A percentile compares a stretch with the other conserved stretches of the same genome.
phyloP scores from a whole-genome alignment of 2,329 filamentous ascomycete species.

The Calonectria hawksworthii region DNA sequence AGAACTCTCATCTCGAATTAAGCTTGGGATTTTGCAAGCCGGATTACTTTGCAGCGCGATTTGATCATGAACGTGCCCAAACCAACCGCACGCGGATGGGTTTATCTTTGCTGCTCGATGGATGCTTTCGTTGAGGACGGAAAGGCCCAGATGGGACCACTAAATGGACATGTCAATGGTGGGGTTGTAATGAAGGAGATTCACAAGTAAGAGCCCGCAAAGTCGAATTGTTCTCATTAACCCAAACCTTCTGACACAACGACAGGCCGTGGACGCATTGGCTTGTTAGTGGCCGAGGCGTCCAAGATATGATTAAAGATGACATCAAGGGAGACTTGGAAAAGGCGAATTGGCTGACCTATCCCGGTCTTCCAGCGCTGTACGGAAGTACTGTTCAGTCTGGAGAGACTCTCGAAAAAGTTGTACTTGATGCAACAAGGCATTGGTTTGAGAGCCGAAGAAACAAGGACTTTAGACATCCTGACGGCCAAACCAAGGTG shows the following conservation, averaged over 20 bases:
- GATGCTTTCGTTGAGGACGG: constrained; percentile 16
- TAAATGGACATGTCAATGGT: constrained; percentile 26
- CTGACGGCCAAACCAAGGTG: not conserved
- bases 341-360: not conserved
- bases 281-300: constrained; percentile 3
- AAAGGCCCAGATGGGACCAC: constrained; percentile 17
- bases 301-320: not conserved
- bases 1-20: not conserved
- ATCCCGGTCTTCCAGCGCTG: not conserved
- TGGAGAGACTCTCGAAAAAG: not conserved
- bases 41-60: not conserved
- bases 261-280: constrained; percentile 14
- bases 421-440: not conserved
- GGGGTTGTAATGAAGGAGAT: constrained; percentile 23
- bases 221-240: accelerated
- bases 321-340: not conserved
- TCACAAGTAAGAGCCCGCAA: constrained; percentile 1
- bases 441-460: not conserved
- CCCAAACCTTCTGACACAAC: not conserved
- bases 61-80: constrained; percentile 9
- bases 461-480: not conserved
- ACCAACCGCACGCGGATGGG: constrained; percentile 7
- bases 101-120: constrained; percentile 12
- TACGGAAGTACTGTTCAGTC: not conserved
- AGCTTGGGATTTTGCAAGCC: not conserved